Evolutionary conservation across 148 eudicot genomes (phyloP).

Genomic region (Rhododendron williamsianum): DNA sequence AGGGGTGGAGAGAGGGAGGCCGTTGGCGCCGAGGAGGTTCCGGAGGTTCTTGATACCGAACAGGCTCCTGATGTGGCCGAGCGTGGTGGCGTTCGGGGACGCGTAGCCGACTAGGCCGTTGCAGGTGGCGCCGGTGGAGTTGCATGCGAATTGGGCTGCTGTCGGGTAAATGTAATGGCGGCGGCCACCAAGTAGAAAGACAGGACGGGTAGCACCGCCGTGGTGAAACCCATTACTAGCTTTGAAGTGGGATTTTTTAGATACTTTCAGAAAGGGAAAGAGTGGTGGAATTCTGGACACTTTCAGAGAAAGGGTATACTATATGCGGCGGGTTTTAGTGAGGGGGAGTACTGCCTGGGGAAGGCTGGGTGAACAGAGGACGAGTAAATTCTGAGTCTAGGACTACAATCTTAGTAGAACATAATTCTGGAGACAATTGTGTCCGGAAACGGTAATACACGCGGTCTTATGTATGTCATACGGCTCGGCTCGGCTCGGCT

Average conservation of each 20-base stretch:
- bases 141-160: constrained; percentile 39
- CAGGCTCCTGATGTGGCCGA: constrained; percentile 34
- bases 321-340: not conserved
- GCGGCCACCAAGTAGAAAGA: not conserved
- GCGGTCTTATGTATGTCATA: too few species aligned
- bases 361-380: not conserved
- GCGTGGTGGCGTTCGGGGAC: constrained; percentile 59
- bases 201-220: not conserved
- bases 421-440: too few species aligned
- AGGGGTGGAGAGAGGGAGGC: constrained; percentile 39
- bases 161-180: not conserved
- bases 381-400: not conserved
- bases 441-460: too few species aligned
- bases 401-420: too few species aligned
- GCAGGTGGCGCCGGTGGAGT: constrained; percentile 29
- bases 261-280: not conserved
- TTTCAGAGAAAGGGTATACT: too few species aligned
- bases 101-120: constrained; percentile 45
- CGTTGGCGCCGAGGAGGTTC: constrained; percentile 55
- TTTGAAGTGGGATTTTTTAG: not conserved
- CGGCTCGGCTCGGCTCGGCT: too few species aligned
- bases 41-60: constrained; percentile 45
- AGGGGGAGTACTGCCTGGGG: not conserved
- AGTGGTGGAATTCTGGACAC: not conserved
- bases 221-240: not conserved